Evolutionary conservation across 2,329 filamentous ascomycete species (phyloP).

Genomic region (Dactylellina sp.): DNA sequence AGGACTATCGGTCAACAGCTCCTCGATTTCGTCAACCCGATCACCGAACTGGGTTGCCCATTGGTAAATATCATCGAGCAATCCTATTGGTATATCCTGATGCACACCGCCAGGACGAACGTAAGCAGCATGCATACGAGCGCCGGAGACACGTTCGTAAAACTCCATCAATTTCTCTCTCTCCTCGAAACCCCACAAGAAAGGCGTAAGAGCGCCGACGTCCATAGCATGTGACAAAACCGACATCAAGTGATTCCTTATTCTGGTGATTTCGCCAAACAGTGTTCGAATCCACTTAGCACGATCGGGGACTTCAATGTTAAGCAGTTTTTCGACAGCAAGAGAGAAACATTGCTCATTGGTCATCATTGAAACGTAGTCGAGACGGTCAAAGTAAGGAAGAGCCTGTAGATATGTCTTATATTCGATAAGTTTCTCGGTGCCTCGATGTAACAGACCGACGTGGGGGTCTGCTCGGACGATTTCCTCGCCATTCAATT

Average conservation of each 20-base stretch:
- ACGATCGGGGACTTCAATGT: conserved; percentile 92
- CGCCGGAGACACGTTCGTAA: conserved; percentile 98
- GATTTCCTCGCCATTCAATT: conserved; percentile 98
- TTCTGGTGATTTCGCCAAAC: conserved; percentile 92
- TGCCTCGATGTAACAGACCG: conserved; percentile 93
- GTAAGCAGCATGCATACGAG: conserved; percentile 96
- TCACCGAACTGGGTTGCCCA: conserved; percentile 99
- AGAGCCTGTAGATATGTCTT: conserved; percentile 98
- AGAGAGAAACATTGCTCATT: conserved; percentile 98
- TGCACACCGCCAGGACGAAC: conserved; percentile 95
- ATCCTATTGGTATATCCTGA: conserved; percentile 91
- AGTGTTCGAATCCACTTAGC: conserved; percentile 97
- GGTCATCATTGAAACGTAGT: conserved; percentile 99
- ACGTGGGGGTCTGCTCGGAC: conserved; percentile 96
- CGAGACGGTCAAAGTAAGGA: conserved; percentile 97
- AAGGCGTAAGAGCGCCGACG: conserved; percentile 95
- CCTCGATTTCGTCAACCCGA: conserved; percentile 97
- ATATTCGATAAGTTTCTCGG: conserved; percentile 99
- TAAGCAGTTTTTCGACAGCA: conserved; percentile 96
- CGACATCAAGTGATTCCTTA: conserved; percentile 98
- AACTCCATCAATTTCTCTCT: conserved; percentile 99
- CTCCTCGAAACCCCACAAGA: conserved; percentile 99
- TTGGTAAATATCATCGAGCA: conserved; percentile 98
- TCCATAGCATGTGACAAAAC: conserved; percentile 76
- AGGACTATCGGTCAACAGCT: conserved; percentile 98